A percentile compares a stretch with the other conserved stretches of the same genome.
Evolutionary conservation across 352 stramenopile genomes (phyloP).

Genomic region (Globisporangium heterothallicum): DNA sequence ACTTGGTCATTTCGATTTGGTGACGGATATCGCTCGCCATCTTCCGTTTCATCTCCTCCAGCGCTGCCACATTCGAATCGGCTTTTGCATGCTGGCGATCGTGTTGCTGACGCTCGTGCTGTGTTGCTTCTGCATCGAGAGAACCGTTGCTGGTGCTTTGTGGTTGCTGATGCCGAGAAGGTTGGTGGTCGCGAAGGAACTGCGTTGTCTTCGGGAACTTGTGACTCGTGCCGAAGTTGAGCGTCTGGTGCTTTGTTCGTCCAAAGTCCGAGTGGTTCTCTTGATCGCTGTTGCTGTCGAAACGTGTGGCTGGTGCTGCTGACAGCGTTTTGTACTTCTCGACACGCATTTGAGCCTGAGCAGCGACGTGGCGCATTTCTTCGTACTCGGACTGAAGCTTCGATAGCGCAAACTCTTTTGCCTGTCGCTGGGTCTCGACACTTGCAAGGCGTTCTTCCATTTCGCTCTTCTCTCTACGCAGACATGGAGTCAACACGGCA

Average conservation of each 20-base stretch:
- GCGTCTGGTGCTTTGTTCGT: conserved; percentile 7
- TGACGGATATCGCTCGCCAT: conserved; percentile 36
- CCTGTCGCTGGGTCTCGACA: conserved; percentile 29
- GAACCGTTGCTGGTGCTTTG: neutral
- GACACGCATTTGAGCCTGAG: conserved; percentile 32
- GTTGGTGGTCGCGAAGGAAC: conserved; percentile 7
- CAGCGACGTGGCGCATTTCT: conserved; percentile 35
- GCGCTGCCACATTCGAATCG: conserved; percentile 25
- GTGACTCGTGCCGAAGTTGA: neutral
- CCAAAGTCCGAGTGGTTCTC: neutral
- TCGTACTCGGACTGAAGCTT: conserved; percentile 28
- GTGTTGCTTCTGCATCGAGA: neutral
- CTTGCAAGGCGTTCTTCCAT: conserved; percentile 36
- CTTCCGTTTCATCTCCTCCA: conserved; percentile 31
- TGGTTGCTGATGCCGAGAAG: neutral
- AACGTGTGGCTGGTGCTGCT: neutral
- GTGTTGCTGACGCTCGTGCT: neutral
- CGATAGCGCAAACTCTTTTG: conserved; percentile 28
- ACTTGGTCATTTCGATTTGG: conserved; percentile 50
- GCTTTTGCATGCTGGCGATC: no score
- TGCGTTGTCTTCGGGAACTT: neutral
- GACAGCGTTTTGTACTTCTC: conserved; percentile 16
- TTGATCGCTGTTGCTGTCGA: conserved; percentile 1
- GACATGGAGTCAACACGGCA: no score
- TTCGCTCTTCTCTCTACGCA: conserved; percentile 43